These are phyloP conservation scores for Rhizomucor pusillus DNA, from an alignment of 371 early-diverging fungal genomes.

Conservation along the genomic window DNA sequence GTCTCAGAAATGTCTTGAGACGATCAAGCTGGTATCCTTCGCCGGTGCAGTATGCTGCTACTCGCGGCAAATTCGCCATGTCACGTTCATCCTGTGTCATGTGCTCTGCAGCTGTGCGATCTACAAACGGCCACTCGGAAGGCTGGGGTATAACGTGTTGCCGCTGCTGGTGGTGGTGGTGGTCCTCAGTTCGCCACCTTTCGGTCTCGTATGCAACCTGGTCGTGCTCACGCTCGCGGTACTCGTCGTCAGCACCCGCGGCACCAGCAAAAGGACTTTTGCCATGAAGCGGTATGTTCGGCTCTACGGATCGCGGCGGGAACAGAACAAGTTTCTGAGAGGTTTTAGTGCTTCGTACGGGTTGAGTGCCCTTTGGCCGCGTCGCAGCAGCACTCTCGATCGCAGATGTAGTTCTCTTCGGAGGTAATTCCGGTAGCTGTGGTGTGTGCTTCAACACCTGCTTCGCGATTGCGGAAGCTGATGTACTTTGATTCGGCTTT, in stretches of 20 bases:
- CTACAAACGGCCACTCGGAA: constrained; percentile 19
- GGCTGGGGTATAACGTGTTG: constrained; percentile 35
- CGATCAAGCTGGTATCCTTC: constrained; percentile 66
- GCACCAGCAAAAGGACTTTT: constrained; percentile 1
- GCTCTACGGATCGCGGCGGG: constrained; percentile 58
- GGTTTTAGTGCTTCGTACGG: constrained; percentile 83
- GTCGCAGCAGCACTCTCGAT: background rate
- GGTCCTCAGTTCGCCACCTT: background rate
- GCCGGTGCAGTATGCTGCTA: constrained; percentile 90
- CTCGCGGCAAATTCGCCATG: constrained; percentile 61
- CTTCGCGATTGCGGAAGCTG: constrained; percentile 35
- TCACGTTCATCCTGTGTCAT: constrained; percentile 64
- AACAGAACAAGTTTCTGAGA: constrained; percentile 90
- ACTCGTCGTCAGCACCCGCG: constrained; percentile 9
- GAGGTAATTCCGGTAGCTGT: constrained; percentile 14
- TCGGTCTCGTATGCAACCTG: too few species aligned
- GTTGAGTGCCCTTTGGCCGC: constrained; percentile 44
- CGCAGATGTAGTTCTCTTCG: background rate
- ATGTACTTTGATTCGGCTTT: too few species aligned
- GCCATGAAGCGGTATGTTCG: too few species aligned
- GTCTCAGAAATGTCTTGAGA: constrained; percentile 54
- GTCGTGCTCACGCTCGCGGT: background rate
- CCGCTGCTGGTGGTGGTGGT: constrained; percentile 14
- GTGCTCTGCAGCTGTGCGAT: constrained; percentile 61
- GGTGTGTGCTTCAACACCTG: constrained; percentile 36